phyloP scores from a whole-genome alignment of 139 green algal genomes.

The Chlamydomonas applanata region DNA sequence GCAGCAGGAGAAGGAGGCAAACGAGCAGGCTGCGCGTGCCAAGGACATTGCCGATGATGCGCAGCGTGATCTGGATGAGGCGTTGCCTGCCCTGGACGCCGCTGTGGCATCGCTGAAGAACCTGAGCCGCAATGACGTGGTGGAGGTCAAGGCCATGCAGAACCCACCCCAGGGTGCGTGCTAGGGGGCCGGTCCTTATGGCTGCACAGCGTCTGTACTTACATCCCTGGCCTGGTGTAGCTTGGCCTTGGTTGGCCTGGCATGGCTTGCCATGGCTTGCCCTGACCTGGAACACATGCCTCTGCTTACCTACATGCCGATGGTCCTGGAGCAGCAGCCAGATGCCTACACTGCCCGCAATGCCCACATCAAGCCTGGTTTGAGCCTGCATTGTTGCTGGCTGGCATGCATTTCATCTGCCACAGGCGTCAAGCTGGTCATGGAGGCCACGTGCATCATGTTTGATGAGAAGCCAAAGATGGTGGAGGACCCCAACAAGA shows the following conservation, averaged over 20 bases:
- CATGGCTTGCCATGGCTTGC: too few relatives aligned
- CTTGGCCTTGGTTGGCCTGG: too few relatives aligned
- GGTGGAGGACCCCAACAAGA: conserved; percentile 70
- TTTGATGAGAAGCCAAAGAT: conserved; percentile 86
- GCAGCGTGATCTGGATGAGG: conserved; percentile 53
- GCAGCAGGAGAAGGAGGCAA: conserved; percentile 71
- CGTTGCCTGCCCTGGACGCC: conserved; percentile 65
- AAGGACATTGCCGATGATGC: conserved; percentile 59
- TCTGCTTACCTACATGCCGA: too few relatives aligned
- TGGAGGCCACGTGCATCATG: conserved; percentile 82
- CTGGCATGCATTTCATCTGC: background rate
- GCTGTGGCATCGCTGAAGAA: conserved; percentile 72
- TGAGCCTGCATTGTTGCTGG: background rate
- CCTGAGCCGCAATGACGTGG: conserved; percentile 69
- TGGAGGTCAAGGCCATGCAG: conserved; percentile 73
- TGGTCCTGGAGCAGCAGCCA: too few relatives aligned
- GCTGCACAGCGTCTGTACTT: too few relatives aligned
- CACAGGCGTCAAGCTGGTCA: conserved; percentile 57
- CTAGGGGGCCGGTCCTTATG: background rate
- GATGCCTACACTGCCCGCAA: too few relatives aligned
- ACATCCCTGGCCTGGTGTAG: too few relatives aligned
- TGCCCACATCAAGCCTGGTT: too few relatives aligned
- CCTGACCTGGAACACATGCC: too few relatives aligned
- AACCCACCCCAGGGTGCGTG: conserved; percentile 61
- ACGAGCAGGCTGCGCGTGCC: conserved; percentile 59